These are phyloP conservation scores for Zygosaccharomyces pseudorouxii DNA, from an alignment of 805 yeast genomes.

Conservation along the genomic window DNA sequence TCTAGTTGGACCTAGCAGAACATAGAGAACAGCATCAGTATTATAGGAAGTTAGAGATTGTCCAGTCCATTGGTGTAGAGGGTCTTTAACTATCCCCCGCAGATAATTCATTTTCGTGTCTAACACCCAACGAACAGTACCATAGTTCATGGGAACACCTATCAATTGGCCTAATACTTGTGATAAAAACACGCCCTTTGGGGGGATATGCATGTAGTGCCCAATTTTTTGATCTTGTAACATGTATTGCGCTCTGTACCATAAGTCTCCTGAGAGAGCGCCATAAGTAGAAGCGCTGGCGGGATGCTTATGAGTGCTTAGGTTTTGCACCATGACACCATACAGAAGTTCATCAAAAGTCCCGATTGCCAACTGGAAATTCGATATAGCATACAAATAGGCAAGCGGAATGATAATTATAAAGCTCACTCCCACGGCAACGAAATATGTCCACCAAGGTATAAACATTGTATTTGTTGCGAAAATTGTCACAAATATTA, in stretches of 20 bases:
- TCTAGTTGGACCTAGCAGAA: conserved; percentile 51
- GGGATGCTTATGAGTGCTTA: conserved; percentile 37
- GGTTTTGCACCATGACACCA: conserved; percentile 42
- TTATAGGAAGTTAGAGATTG: conserved; percentile 42
- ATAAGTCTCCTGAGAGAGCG: conserved; percentile 50
- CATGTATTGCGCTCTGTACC: conserved; percentile 45
- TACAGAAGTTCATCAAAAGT: conserved; percentile 48
- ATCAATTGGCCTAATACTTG: conserved; percentile 34
- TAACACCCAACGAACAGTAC: conserved; percentile 36
- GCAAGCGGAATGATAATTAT: conserved; percentile 46
- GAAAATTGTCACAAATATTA: conserved; percentile 35
- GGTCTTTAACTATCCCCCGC: conserved; percentile 43
- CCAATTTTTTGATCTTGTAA: conserved; percentile 54
- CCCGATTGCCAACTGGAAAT: conserved; percentile 50
- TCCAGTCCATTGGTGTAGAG: conserved; percentile 40
- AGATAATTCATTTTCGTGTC: conserved; percentile 2
- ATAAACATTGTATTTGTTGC: conserved; percentile 33
- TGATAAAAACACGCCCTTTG: conserved; percentile 53
- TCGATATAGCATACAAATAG: conserved; percentile 47
- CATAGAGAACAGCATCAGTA: conserved; percentile 53
- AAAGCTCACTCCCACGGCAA: conserved; percentile 43
- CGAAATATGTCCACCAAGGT: conserved; percentile 33
- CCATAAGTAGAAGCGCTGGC: conserved; percentile 48
- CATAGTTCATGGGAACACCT: conserved; percentile 14
- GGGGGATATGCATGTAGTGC: conserved; percentile 62